Base-by-base conservation (phyloP, 164 flowering plant species). In the Dillenia turbinata region DNA sequence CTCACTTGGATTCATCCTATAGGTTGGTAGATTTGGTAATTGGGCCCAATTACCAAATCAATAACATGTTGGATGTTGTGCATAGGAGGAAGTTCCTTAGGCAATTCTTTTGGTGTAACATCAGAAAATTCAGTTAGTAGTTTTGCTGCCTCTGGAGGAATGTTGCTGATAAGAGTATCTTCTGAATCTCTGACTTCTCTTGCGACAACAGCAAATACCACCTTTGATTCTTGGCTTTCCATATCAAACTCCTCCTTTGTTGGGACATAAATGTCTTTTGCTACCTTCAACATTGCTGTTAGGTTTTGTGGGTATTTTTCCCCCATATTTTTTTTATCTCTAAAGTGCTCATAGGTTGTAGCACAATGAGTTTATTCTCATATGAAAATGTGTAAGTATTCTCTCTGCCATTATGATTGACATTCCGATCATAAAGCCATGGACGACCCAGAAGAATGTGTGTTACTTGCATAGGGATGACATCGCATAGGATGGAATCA, bases 371-470 rank as follows among this genome's bases (percentile, higher is more conserved):
- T 5, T 51, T 51, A 2, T 13, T 13, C 2, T 51, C 8, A 51
- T 14, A 51, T 13, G n/a, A 14, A 6, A 51, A 51, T 8, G 17
- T 8, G 17, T 60, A 67, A 14, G 57, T 47, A 19, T 67, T 67
- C 3, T 13, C 33, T 13, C 19, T 19, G 3, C 69, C 66, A 49
- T 61, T 47, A 52, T 71, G 61, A 0, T 9, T 8, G 0, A 24
- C 45, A 5, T 19, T 9, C 16, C 5, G 1, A 49, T 71, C 71
- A 53, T 24, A 66, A 14, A 54, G 51, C 63, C 75, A 62, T 0
- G 71, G 64, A 9, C 63, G 12, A 0, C 71, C 60, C 8, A 66
- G 47, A 9, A 71, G 11, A 15, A 62, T 3, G 54, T 66, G 70
- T 8, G 62, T 54, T 5, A 43, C 66, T 14, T 61, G 10, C 60